Base-by-base conservation (phyloP, 2,329 filamentous ascomycete genomes). In the Penicillium sp. region DNA sequence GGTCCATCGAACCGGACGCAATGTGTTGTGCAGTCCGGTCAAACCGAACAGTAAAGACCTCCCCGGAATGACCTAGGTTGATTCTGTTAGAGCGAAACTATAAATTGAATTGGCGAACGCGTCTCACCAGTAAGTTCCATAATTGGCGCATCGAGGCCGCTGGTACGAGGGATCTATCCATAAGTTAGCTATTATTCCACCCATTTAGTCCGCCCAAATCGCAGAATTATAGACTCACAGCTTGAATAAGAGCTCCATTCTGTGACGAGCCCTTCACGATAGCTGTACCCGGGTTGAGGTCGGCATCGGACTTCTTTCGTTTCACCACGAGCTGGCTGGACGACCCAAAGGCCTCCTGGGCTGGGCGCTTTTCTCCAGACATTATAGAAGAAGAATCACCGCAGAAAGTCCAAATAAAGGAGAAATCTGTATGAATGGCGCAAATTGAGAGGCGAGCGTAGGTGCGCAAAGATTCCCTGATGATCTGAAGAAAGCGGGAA, bases 1-100 rank as follows among this genome's bases (percentile, higher is more conserved):
- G 85, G 71, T 99, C 94, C 90, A 97, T 96, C 12, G 91, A 94
- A 8, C 91, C 93, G 1, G 94, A 97, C 41, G 94, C 94, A 66
- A 97, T 94, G 61, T 91, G 82, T 60, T 92, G 88, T 42, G 92
- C 93, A 2, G 89, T 89, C 2, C 90, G 89, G 70, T 97, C 91
- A 70, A 99, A 99, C 69, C 90, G 88, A 47, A 90, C 89, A 23
- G 90, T 83, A 70, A 97, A 97, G 46, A 99, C 85, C 77, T 99
- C 94, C 20, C 90, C 92, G 29, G 81, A 80, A 63, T 88, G 85
- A 25, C 85, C 84, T 81, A 55, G n/a, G 44, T 51, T 26, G 15
- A 3, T 33, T 18, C 4, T 47, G 20, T 63, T 43, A 65, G 61
- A 53, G 51, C 22, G 26, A 26, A 52, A 44, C 29, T 8, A 25